A percentile compares a stretch with the other conserved stretches of the same genome.
These are phyloP conservation scores for Termitomyces sp. DNA, from an alignment of 768 basidiomycete species.

Conservation along the genomic window DNA sequence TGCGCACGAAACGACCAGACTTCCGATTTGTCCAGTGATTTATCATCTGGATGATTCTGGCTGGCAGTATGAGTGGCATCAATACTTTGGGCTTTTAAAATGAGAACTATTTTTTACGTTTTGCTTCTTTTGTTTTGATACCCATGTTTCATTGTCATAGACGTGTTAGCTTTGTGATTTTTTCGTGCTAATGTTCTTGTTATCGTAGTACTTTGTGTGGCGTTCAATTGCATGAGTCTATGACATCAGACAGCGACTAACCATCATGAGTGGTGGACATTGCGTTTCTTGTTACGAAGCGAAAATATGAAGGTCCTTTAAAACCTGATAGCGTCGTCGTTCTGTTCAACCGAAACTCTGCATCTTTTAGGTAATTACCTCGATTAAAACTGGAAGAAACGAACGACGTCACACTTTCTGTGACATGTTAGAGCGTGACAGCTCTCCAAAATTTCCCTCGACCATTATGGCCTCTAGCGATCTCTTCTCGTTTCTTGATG, in stretches of 20 bases:
- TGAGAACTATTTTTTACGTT: background rate
- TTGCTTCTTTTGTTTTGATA: background rate
- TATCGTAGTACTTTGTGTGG: background rate
- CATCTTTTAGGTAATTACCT: no score
- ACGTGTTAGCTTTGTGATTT: background rate
- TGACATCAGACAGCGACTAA: background rate
- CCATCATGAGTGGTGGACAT: background rate
- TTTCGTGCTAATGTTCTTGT: background rate
- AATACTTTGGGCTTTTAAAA: background rate
- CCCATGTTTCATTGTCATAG: background rate
- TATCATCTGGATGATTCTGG: no score
- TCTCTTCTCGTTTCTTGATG: conserved; percentile 69
- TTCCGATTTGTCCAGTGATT: no score
- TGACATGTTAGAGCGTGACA: background rate
- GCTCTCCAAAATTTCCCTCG: conserved; percentile 16
- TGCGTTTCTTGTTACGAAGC: background rate
- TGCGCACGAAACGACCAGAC: no score
- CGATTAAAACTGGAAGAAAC: no score
- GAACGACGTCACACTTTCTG: background rate
- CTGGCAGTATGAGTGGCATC: no score
- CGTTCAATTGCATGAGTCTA: background rate
- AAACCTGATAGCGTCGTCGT: background rate
- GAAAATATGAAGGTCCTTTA: background rate
- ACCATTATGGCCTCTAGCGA: conserved; percentile 44
- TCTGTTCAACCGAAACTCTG: no score